These are phyloP conservation scores for Phaeosphaeriaceae sp. DNA, from an alignment of 2,329 filamentous ascomycete genomes.

Conservation along the genomic window DNA sequence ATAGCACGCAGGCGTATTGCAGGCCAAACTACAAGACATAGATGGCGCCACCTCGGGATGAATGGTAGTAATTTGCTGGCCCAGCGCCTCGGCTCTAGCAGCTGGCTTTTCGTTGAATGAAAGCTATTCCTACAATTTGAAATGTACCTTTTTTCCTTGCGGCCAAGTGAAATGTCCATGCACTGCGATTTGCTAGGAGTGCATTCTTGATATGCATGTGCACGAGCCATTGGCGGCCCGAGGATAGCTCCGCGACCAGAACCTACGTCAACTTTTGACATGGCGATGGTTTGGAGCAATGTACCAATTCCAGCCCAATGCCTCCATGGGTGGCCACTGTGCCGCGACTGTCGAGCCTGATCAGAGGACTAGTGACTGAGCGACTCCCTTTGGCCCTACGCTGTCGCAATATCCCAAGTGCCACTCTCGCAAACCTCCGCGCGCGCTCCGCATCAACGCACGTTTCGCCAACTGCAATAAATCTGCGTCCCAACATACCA, in stretches of 20 bases:
- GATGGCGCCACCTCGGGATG: conserved; percentile 35
- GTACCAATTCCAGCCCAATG: conserved; percentile 46
- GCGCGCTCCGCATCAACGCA: conserved; percentile 49
- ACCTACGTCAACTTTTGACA: conserved; percentile 30
- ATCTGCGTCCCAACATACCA: conserved; percentile 61
- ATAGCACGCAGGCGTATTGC: conserved; percentile 37
- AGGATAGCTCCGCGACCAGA: conserved; percentile 29
- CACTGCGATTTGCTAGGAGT: background rate
- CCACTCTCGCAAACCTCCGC: conserved; percentile 22
- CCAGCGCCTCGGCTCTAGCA: conserved; percentile 21
- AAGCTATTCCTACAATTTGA: conserved; percentile 16
- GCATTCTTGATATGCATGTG: background rate
- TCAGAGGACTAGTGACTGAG: conserved; percentile 36
- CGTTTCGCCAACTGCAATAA: conserved; percentile 61
- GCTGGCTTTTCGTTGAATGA: conserved; percentile 34
- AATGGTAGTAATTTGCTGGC: conserved; percentile 40
- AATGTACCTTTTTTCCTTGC: background rate
- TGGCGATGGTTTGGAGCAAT: conserved; percentile 24
- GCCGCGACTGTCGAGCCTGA: conserved; percentile 38
- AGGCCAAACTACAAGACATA: conserved; percentile 32
- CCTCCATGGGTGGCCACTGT: conserved; percentile 50
- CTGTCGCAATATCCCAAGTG: conserved; percentile 33
- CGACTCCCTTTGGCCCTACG: conserved; percentile 27
- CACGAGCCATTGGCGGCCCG: conserved; percentile 29
- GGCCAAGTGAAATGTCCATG: background rate